Conservation (phyloP, 192 early-diverging fungal species). For the Podila minutissima region DNA sequence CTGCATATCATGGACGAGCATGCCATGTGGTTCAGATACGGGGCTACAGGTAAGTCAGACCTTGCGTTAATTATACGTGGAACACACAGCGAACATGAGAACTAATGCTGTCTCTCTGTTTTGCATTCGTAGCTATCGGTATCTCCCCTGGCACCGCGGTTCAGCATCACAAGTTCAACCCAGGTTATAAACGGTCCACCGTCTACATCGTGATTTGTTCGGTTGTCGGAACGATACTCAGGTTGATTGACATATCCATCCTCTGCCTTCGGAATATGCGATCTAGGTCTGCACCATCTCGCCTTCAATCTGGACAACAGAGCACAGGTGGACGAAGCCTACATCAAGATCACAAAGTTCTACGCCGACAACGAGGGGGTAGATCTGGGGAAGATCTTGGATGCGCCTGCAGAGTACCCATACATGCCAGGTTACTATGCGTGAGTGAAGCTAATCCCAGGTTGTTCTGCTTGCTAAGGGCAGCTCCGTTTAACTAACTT, state of each 20-base stretch:
- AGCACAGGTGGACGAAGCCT: conserved; percentile 3
- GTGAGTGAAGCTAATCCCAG: neutral
- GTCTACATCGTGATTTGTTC: too few species aligned
- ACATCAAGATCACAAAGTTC: neutral
- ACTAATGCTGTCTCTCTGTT: neutral
- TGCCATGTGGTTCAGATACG: conserved; percentile 2
- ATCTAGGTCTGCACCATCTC: conserved; percentile 11
- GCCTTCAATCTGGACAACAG: conserved; percentile 9
- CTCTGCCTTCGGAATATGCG: too few species aligned
- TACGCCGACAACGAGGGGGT: neutral
- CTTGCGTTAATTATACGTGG: neutral
- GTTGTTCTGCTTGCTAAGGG: neutral
- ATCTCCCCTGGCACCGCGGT: neutral
- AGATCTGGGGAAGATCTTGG: neutral
- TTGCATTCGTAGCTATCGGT: neutral
- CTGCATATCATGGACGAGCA: conserved; percentile 1
- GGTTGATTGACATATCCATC: too few species aligned
- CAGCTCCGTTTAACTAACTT: neutral
- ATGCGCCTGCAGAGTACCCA: conserved; percentile 7
- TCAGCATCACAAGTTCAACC: neutral
- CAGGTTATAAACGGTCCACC: neutral
- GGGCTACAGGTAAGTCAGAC: neutral
- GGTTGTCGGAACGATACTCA: too few species aligned
- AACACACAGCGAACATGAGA: neutral
- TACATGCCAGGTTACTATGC: conserved; percentile 16